These are phyloP conservation scores for Caryocar brasiliense DNA, from an alignment of 441 rosid genomes.

Conservation along the genomic window DNA sequence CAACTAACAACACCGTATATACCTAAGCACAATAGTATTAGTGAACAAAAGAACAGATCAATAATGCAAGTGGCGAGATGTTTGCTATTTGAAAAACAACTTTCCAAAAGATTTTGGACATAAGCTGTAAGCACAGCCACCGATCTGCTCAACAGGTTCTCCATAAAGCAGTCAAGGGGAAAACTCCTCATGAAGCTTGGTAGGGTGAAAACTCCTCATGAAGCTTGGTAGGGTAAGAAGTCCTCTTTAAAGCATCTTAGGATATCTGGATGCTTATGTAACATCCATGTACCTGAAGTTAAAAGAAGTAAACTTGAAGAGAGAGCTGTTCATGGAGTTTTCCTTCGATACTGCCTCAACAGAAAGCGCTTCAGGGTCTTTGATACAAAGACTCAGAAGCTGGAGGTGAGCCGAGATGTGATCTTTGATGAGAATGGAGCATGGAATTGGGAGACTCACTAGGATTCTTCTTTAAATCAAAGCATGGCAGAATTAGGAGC, in stretches of 20 bases:
- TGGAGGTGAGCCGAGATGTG: neutral
- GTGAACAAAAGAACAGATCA: no score
- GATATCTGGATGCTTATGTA: neutral
- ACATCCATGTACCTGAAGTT: neutral
- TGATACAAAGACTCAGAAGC: neutral
- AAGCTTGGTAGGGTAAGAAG: neutral
- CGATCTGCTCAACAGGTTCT: neutral
- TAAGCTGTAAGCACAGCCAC: neutral
- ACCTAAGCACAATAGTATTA: no score
- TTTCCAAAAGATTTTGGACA: no score
- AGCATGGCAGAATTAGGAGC: no score
- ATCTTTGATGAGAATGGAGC: neutral
- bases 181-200: neutral
- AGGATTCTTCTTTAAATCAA: conserved; percentile 9
- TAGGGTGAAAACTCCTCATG: neutral
- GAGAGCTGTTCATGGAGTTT: neutral
- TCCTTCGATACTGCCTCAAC: neutral
- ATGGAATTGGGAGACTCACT: neutral
- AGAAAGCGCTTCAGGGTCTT: neutral
- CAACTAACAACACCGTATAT: no score
- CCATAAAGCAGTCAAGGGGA: neutral
- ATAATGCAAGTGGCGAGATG: neutral
- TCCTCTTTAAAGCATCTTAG: neutral
- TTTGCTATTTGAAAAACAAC: no score
- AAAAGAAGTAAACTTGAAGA: neutral